A percentile compares a stretch with the other conserved stretches of the same genome.
phyloP scores from a whole-genome alignment of 306 rosid genomes.

The Acacia acuminata region DNA sequence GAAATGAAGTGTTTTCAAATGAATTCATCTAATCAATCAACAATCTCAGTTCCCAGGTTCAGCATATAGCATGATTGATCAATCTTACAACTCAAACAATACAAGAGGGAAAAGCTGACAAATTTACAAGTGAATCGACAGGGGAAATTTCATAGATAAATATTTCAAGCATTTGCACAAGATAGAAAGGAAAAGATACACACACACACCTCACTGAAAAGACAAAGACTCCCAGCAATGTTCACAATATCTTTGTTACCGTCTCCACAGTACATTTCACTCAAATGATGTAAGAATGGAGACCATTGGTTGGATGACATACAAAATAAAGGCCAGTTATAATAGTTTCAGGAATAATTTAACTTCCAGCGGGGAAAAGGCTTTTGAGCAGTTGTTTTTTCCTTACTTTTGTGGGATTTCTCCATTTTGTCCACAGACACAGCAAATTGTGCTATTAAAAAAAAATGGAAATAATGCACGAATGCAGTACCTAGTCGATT shows the following conservation, averaged over 20 bases:
- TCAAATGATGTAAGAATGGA: not conserved
- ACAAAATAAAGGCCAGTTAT: not conserved
- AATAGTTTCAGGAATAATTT: not conserved
- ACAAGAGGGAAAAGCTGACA: not conserved
- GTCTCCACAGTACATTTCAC: not conserved
- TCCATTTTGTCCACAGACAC: not conserved
- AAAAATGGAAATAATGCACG: constrained; percentile 23
- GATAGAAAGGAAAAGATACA: not conserved
- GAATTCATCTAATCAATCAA: not conserved
- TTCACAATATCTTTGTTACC: not conserved
- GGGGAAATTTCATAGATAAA: not conserved
- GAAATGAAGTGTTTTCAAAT: constrained; percentile 21
- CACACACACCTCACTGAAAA: not conserved
- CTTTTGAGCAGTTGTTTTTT: not conserved
- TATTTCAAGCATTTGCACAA: not conserved
- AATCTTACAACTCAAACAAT: not conserved
- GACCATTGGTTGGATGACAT: not conserved
- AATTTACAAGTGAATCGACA: not conserved
- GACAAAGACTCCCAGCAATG: not conserved
- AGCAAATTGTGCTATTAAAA: not conserved
- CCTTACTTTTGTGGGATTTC: not conserved
- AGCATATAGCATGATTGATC: not conserved
- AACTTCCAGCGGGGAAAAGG: not conserved
- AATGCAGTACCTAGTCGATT: constrained; percentile 80
- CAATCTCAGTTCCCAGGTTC: not conserved